A percentile compares a stretch with the other conserved stretches of the same genome.
These are phyloP conservation scores for Phoma sp. DNA, from an alignment of 2,329 filamentous ascomycete species.

Conservation along the genomic window DNA sequence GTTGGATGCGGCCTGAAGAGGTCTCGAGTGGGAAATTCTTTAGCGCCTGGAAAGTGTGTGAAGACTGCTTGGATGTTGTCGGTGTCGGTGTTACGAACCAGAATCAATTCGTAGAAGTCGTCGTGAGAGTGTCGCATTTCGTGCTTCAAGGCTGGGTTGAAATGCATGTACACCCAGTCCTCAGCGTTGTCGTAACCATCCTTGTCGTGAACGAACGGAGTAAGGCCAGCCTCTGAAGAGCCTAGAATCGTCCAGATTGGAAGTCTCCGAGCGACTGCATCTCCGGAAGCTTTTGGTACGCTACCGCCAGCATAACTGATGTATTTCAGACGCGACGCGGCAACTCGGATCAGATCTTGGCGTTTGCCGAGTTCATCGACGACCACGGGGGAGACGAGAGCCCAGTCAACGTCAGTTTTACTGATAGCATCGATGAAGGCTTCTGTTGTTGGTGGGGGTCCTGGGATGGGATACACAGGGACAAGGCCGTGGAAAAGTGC, in stretches of 20 bases:
- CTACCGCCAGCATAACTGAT: background rate
- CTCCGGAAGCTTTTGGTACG: background rate
- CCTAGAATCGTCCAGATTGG: too few relatives aligned
- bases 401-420: background rate
- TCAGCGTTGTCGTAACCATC: too few relatives aligned
- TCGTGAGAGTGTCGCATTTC: conserved; percentile 11
- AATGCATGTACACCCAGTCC: background rate
- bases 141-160: background rate
- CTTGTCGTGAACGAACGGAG: too few relatives aligned
- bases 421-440: background rate
- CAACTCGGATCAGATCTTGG: background rate
- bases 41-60: too few relatives aligned
- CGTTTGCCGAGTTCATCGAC: background rate
- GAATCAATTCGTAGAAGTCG: conserved; percentile 4
- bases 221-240: too few relatives aligned
- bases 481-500: background rate
- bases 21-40: too few relatives aligned
- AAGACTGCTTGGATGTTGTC: background rate
- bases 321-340: background rate
- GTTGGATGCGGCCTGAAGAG: background rate
- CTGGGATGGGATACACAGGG: background rate
- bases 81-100: background rate
- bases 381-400: background rate
- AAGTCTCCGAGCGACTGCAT: background rate
- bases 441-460: background rate